Base-by-base conservation (phyloP, 2,329 filamentous ascomycete species). In the Lachnellula hyalina region DNA sequence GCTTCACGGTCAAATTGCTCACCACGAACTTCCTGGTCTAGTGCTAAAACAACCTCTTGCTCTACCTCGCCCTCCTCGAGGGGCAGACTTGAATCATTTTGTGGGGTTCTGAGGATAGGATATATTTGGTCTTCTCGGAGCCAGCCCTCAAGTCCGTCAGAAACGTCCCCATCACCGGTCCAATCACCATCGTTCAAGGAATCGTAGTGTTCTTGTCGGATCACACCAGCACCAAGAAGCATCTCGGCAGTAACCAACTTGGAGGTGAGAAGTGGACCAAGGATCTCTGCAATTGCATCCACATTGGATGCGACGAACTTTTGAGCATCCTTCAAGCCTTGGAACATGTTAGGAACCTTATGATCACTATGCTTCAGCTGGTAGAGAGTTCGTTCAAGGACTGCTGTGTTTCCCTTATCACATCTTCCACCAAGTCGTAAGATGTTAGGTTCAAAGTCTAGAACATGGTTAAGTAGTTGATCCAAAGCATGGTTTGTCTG, bases 401-500 rank as follows among this genome's bases (percentile, higher is more conserved):
- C 85, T 0, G 79, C 77, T 0, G 75, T 71, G 56, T 89, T 85
- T 5, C 59, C 57, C 47, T 61, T 63, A n/a, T 62, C 62, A 15
- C 53, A 62, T 50, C 66, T 53, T 7, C 67, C 63, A 9, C 76
- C 73, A 9, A 89, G 71, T 8, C 86, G 80, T 48, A 86, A 73
- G 54, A 91, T 84, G 1, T 82, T 77, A 0, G 73, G 69, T 62
- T 87, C 84, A 61, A 86, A 87, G 5, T 47, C 44, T 11, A 63
- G 34, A 15, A 70, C 57, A 45, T 68, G 64, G 35, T 65, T 67
- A 0, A 96, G 74, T 0, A 96, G 75, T 66, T 96, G 91, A 63
- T 96, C 91, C 0, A 96, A 74, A 0, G 91, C 91, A 70, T 96
- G 90, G 56, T 96, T 96, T 0, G 91, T 96, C 64, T 96, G 90